Evolutionary conservation across 345 rosid genomes (phyloP).

Genomic region (Salix suchowensis): DNA sequence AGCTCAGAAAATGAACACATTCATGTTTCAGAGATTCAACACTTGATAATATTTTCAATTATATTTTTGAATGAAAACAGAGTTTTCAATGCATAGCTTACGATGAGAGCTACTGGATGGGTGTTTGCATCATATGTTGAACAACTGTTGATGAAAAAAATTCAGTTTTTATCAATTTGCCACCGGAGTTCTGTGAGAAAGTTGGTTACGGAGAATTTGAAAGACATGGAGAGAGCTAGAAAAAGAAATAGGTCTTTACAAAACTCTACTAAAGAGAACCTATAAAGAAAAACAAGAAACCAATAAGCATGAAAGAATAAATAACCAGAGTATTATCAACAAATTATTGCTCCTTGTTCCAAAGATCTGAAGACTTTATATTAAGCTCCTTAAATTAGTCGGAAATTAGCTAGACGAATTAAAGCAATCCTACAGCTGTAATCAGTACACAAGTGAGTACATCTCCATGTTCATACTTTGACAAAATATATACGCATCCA

Average conservation of each 20-base stretch:
- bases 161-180: not conserved
- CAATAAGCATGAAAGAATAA: not conserved
- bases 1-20: not conserved
- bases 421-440: not conserved
- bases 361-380: not conserved
- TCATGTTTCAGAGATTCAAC: not conserved
- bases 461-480: not conserved
- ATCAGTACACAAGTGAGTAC: not conserved
- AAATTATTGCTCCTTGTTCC: not conserved
- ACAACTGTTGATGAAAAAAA: not conserved
- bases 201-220: not conserved
- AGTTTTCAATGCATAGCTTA: not conserved
- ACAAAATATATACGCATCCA: not conserved
- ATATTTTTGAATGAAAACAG: not conserved
- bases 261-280: not conserved
- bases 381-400: not conserved
- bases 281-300: not conserved
- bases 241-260: not conserved
- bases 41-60: not conserved
- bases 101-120: not conserved
- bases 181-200: not conserved
- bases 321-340: not conserved
- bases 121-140: not conserved
- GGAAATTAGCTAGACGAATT: not conserved
- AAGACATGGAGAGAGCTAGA: not conserved